phyloP scores from a whole-genome alignment of 768 basidiomycete genomes.

The Atractiella rhizophila region DNA sequence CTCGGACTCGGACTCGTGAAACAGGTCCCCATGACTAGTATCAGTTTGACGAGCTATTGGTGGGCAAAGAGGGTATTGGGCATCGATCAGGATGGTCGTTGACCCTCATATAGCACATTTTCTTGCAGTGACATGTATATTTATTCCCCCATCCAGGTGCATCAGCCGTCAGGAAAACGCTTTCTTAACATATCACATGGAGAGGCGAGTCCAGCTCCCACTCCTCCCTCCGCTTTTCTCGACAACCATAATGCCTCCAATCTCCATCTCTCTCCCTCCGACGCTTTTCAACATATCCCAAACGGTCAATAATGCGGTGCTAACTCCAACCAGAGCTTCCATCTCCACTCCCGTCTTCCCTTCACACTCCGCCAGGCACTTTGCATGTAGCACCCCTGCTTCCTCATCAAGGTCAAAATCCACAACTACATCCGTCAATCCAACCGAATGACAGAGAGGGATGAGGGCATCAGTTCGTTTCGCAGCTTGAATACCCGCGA shows the following conservation, averaged over 20 bases:
- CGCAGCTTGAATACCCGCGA: constrained; percentile 66
- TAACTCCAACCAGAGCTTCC: constrained; percentile 72
- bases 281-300: constrained; percentile 89
- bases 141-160: too few relatives aligned
- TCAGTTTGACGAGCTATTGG: too few relatives aligned
- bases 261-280: constrained; percentile 64
- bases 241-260: constrained; percentile 38
- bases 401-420: constrained; percentile 29
- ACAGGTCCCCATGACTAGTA: constrained; percentile 87
- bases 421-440: constrained; percentile 44
- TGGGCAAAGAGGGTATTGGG: too few relatives aligned
- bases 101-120: too few relatives aligned
- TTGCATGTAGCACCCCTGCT: constrained; percentile 8
- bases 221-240: constrained; percentile 49
- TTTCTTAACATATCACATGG: background rate
- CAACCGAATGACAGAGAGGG: constrained; percentile 65
- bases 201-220: constrained; percentile 32
- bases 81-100: too few relatives aligned
- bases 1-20: constrained; percentile 78
- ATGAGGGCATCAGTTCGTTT: constrained; percentile 64
- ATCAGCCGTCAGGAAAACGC: background rate
- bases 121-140: too few relatives aligned
- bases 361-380: constrained; percentile 42
- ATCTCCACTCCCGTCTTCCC: constrained; percentile 76
- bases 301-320: constrained; percentile 48